Evolutionary conservation across 257 asterid genomes (phyloP).

Genomic region (Verbascum thapsus): DNA sequence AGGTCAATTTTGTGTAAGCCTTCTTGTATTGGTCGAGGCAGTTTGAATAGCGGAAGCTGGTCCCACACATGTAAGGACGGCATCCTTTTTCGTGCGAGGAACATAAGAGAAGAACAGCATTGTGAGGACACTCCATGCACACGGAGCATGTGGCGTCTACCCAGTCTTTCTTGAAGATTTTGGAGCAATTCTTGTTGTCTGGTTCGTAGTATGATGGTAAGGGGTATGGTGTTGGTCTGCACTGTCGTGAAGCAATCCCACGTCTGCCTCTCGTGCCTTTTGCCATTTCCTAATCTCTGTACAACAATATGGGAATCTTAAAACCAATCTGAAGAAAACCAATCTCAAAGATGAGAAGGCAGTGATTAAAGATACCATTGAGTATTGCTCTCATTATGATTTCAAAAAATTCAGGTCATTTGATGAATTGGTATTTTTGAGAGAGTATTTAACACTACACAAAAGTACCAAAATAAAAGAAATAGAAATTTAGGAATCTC

Average conservation of each 20-base stretch:
- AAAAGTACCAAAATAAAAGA: too few relatives aligned
- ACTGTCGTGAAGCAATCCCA: conserved; percentile 67
- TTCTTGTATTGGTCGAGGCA: conserved; percentile 96
- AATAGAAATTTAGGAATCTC: too few relatives aligned
- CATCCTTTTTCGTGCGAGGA: conserved; percentile 97
- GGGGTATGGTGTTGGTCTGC: conserved; percentile 79
- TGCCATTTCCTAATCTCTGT: conserved; percentile 69
- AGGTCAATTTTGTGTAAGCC: conserved; percentile 62
- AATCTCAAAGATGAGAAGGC: too few relatives aligned
- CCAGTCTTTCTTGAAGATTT: conserved; percentile 76
- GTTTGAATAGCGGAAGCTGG: conserved; percentile 88
- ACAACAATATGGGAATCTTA: conserved; percentile 12
- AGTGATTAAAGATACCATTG: too few relatives aligned
- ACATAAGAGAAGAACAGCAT: conserved; percentile 95
- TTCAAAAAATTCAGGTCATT: too few relatives aligned
- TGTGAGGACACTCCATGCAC: conserved; percentile 98
- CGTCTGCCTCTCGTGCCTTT: conserved; percentile 90
- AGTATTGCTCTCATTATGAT: too few relatives aligned
- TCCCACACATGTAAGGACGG: conserved; percentile 99
- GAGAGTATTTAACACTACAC: too few relatives aligned
- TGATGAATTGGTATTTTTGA: too few relatives aligned
- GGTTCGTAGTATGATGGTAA: conserved; percentile 47
- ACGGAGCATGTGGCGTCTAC: conserved; percentile 92
- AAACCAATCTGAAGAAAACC: too few relatives aligned
- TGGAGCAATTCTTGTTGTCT: too few relatives aligned